phyloP scores from a whole-genome alignment of 805 yeast species.

The Cyberlindnera euphorbiae region DNA sequence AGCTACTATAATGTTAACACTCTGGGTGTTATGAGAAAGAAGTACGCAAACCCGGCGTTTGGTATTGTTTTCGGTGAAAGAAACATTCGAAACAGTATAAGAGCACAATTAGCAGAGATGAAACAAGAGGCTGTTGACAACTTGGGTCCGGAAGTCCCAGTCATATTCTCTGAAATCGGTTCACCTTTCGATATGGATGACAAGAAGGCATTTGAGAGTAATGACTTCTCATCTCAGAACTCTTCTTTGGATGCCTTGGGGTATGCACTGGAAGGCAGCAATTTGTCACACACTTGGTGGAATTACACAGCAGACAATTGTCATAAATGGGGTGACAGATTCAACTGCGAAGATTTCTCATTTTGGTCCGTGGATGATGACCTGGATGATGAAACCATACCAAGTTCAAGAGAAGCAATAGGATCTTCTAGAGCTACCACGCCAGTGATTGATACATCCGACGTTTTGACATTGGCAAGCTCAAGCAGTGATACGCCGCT shows the following conservation, averaged over 20 bases:
- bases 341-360: conserved; percentile 94
- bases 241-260: conserved; percentile 80
- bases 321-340: conserved; percentile 84
- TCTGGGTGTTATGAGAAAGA: conserved; percentile 76
- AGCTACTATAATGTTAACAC: conserved; percentile 80
- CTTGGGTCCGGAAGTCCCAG: conserved; percentile 64
- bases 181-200: conserved; percentile 95
- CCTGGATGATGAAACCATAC: conserved; percentile 12
- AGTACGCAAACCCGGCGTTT: conserved; percentile 65
- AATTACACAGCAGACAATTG: conserved; percentile 68
- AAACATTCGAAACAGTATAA: conserved; percentile 68
- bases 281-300: conserved; percentile 79
- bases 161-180: conserved; percentile 90
- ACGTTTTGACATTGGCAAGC: too few relatives aligned
- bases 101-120: conserved; percentile 63
- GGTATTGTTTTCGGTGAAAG: conserved; percentile 80
- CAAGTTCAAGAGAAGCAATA: conserved; percentile 5
- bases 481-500: conserved; percentile 1
- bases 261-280: conserved; percentile 70
- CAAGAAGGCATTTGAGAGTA: conserved; percentile 61
- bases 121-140: conserved; percentile 54
- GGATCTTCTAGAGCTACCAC: too few relatives aligned
- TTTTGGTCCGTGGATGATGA: conserved; percentile 71
- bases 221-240: conserved; percentile 70
- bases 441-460: too few relatives aligned